A percentile compares a stretch with the other conserved stretches of the same genome.
Evolutionary conservation across 352 stramenopile species (phyloP).

Genomic region (Pythium dissimile): DNA sequence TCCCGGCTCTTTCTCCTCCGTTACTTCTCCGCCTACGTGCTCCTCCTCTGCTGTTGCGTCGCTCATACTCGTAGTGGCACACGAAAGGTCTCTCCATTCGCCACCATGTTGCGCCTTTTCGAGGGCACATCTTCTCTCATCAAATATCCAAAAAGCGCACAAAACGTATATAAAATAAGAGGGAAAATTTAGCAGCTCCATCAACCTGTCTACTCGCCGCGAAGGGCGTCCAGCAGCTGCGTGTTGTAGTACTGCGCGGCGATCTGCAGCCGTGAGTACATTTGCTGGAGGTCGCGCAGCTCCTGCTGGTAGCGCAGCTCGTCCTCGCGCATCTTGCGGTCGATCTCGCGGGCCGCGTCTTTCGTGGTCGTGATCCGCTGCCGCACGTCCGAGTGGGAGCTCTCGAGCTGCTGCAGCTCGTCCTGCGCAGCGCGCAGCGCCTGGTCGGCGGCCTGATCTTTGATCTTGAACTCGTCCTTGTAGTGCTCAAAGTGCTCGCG

Average conservation of each 20-base stretch:
- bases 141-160: background rate
- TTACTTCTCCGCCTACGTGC: no score
- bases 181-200: background rate
- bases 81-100: no score
- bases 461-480: constrained; percentile 58
- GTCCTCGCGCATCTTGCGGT: constrained; percentile 64
- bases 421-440: constrained; percentile 49
- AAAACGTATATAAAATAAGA: constrained; percentile 14
- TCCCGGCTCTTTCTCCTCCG: no score
- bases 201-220: constrained; percentile 2
- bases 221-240: constrained; percentile 50
- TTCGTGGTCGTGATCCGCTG: constrained; percentile 51
- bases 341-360: constrained; percentile 51
- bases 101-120: background rate
- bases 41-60: no score
- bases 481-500: constrained; percentile 61
- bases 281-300: constrained; percentile 61
- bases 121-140: background rate
- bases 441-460: constrained; percentile 55
- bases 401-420: constrained; percentile 56
- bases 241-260: constrained; percentile 68
- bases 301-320: constrained; percentile 63
- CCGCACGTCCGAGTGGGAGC: constrained; percentile 38
- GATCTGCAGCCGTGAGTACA: constrained; percentile 64
- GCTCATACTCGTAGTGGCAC: no score